Conservation (phyloP, 805 yeast genomes). For the Candida endomychidarum region DNA sequence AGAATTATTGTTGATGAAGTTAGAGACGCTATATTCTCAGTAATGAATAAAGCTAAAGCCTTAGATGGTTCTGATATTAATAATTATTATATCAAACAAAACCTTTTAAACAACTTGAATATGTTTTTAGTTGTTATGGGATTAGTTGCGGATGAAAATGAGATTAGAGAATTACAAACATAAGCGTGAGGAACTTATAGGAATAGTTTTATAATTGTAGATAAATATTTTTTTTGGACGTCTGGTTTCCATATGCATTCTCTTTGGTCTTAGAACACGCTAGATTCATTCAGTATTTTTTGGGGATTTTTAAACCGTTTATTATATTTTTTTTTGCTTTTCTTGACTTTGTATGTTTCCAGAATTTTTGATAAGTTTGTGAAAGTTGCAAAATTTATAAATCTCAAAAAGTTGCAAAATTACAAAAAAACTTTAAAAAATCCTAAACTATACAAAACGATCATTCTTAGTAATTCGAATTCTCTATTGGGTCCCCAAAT, state of each 20-base stretch:
- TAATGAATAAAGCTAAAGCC: slow-evolving; percentile 74
- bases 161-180: slow-evolving; percentile 66
- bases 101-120: slow-evolving; percentile 76
- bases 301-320: neutral
- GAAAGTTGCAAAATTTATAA: neutral
- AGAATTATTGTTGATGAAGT: slow-evolving; percentile 92
- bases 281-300: no score
- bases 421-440: neutral
- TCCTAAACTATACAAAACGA: neutral
- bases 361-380: neutral
- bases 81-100: slow-evolving; percentile 48
- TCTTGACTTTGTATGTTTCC: neutral
- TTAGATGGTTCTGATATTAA: slow-evolving; percentile 49
- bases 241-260: no score
- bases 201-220: slow-evolving; percentile 1
- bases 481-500: no score
- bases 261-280: neutral
- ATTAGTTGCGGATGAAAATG: slow-evolving; percentile 84
- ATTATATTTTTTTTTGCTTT: neutral
- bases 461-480: no score
- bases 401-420: neutral
- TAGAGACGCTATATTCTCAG: slow-evolving; percentile 88
- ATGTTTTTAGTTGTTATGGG: slow-evolving; percentile 96
- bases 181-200: slow-evolving; percentile 9
- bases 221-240: neutral